A percentile compares a stretch with the other conserved stretches of the same genome.
Evolutionary conservation across 257 asterid species (phyloP).

Genomic region (Parsonsia alboflavescens): DNA sequence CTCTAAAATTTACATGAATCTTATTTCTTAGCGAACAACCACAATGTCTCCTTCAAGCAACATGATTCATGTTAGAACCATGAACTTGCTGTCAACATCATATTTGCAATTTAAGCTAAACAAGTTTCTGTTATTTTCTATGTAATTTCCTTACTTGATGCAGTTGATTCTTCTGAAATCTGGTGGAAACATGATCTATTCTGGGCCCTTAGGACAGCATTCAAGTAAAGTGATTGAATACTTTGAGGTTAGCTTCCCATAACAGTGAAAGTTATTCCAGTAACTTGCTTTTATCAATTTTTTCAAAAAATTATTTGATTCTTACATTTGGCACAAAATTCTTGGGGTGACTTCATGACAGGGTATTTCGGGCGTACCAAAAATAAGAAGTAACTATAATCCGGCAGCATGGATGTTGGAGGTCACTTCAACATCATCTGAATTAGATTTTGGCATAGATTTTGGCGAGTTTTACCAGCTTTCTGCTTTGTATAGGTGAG

Average conservation of each 20-base stretch:
- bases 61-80: too few relatives aligned
- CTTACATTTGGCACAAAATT: background rate
- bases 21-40: too few relatives aligned
- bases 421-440: conserved; percentile 28
- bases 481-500: conserved; percentile 26
- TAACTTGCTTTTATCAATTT: background rate
- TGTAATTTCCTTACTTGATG: background rate
- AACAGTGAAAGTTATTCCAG: background rate
- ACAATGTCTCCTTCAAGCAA: too few relatives aligned
- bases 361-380: conserved; percentile 28
- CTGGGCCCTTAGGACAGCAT: conserved; percentile 25
- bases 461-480: conserved; percentile 26
- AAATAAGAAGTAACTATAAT: conserved; percentile 17
- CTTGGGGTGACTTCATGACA: background rate
- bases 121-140: too few relatives aligned
- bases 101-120: too few relatives aligned
- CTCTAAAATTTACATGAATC: too few relatives aligned
- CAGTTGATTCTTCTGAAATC: conserved; percentile 26
- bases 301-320: background rate
- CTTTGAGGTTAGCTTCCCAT: conserved; percentile 23
- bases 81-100: too few relatives aligned
- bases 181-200: conserved; percentile 29
- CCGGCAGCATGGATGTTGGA: conserved; percentile 41
- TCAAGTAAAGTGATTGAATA: conserved; percentile 29
- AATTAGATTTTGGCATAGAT: conserved; percentile 28